Evolutionary conservation across 1,284 basidiomycete species (phyloP).

Genomic region (Naganishia sp.): DNA sequence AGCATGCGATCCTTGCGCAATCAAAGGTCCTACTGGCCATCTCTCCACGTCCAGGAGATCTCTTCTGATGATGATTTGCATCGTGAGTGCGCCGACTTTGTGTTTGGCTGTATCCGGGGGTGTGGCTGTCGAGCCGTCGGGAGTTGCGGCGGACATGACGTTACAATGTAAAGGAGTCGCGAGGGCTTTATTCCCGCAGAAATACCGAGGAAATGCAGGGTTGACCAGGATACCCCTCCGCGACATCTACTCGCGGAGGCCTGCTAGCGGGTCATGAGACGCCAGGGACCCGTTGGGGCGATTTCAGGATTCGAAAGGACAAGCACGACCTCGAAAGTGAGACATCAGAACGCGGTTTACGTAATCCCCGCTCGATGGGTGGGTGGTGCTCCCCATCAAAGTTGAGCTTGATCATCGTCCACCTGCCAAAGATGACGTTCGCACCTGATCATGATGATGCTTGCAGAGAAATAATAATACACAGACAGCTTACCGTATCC

Average conservation of each 20-base stretch:
- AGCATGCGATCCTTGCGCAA: conserved; percentile 58
- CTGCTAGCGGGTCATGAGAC: no score
- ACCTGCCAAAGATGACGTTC: neutral
- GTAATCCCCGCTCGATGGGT: no score
- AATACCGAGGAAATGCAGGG: no score
- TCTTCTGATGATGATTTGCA: conserved; percentile 54
- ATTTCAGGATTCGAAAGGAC: no score
- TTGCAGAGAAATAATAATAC: no score
- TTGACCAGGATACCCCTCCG: no score
- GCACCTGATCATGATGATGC: neutral
- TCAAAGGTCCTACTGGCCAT: conserved; percentile 58
- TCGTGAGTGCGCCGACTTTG: conserved; percentile 46
- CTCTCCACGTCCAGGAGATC: conserved; percentile 48
- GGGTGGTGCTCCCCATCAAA: no score
- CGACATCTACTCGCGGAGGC: no score
- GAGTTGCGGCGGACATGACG: conserved; percentile 5
- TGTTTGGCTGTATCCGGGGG: conserved; percentile 1
- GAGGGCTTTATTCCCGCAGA: no score
- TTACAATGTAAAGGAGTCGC: neutral
- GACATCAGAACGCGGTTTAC: no score
- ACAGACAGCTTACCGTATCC: neutral
- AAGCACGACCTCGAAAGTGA: no score
- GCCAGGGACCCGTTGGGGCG: no score
- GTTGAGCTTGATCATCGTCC: neutral
- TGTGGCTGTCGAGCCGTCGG: neutral